Conservation (phyloP, 176 grass and related monocot species). For the Thinopyrum elongatum region DNA sequence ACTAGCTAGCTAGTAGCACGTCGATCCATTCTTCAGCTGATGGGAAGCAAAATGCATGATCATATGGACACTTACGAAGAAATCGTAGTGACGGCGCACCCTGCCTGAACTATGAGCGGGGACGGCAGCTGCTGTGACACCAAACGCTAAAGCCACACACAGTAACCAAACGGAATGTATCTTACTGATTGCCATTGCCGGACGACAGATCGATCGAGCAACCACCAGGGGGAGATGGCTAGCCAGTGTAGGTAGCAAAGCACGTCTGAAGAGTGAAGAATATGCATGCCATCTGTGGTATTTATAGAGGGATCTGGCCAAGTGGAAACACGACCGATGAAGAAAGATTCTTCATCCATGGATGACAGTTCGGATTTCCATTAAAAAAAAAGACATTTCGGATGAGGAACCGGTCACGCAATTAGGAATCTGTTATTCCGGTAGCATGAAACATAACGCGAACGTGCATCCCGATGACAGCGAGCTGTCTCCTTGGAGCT, state of each 20-base stretch:
- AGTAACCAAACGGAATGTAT: constrained; percentile 18
- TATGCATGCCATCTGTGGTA: neutral
- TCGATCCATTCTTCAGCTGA: too few species aligned
- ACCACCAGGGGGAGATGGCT: neutral
- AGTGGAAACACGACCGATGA: neutral
- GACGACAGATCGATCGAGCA: neutral
- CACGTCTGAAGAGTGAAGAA: neutral
- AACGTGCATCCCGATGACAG: neutral
- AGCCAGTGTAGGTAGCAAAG: too few species aligned
- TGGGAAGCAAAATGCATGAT: neutral
- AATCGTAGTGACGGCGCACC: constrained; percentile 33
- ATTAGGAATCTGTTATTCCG: neutral
- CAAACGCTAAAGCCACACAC: constrained; percentile 19
- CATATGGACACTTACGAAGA: constrained; percentile 34
- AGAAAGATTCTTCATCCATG: neutral
- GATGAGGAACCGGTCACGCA: neutral
- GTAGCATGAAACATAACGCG: neutral
- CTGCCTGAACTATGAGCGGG: constrained; percentile 18
- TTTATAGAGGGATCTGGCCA: neutral
- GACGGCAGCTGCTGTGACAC: neutral
- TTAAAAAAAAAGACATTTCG: too few species aligned
- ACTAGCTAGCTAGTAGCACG: too few species aligned
- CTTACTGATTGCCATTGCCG: constrained; percentile 22
- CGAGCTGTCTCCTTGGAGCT: neutral
- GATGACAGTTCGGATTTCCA: too few species aligned